Conservation (phyloP, 1,284 basidiomycete genomes). For the Ceratobasidium papillatum region DNA sequence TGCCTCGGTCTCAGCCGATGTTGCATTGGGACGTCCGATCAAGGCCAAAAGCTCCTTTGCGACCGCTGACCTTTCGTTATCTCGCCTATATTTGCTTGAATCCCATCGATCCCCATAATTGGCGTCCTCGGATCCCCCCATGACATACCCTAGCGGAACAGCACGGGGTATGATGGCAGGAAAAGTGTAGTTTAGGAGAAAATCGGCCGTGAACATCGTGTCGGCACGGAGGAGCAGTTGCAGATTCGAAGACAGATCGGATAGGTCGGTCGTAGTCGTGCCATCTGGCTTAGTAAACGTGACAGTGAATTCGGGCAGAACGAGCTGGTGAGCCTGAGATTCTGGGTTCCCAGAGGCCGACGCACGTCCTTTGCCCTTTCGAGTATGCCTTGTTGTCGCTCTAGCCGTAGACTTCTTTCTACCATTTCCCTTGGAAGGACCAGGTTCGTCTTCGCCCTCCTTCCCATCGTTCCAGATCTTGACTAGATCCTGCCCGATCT, state of each 20-base stretch:
- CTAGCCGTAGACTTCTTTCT: not conserved
- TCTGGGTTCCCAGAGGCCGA: not conserved
- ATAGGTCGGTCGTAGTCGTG: not conserved
- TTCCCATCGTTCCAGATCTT: not conserved
- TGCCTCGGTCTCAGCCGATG: slow-evolving; percentile 2
- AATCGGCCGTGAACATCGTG: not conserved
- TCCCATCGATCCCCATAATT: slow-evolving; percentile 3
- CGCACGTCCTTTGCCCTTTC: not conserved
- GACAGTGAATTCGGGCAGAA: slow-evolving; percentile 2
- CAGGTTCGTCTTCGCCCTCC: not conserved
- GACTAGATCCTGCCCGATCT: not conserved
- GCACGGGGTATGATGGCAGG: not conserved
- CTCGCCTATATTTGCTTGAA: not conserved
- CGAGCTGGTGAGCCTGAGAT: not conserved
- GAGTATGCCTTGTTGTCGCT: too few relatives aligned
- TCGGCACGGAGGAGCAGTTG: slow-evolving; percentile 18
- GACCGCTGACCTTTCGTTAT: not conserved
- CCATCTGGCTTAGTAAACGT: not conserved
- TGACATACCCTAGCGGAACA: not conserved
- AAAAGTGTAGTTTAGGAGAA: too few relatives aligned
- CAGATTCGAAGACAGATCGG: not conserved
- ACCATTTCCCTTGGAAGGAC: not conserved
- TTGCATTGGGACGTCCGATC: slow-evolving; percentile 6
- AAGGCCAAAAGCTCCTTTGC: not conserved
- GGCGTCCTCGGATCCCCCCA: not conserved